phyloP scores from a whole-genome alignment of 1,284 basidiomycete genomes.

The Calocybe gambosa region DNA sequence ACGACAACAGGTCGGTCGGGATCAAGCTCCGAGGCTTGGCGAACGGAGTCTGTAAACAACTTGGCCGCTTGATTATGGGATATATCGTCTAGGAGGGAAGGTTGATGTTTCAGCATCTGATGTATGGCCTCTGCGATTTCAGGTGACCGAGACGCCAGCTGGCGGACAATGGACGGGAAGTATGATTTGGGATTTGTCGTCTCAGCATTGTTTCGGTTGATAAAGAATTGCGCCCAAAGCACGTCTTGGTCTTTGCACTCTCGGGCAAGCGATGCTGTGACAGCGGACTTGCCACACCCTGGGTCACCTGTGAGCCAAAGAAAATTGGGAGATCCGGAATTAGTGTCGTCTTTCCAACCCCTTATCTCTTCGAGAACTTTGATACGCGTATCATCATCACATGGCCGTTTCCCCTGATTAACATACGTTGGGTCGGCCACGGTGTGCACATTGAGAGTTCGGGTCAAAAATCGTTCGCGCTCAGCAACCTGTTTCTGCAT shows the following conservation, averaged over 20 bases:
- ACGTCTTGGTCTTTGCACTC: slow-evolving; percentile 8
- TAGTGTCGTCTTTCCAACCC: slow-evolving; percentile 6
- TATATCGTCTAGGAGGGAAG: slow-evolving; percentile 9
- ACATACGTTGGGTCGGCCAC: slow-evolving; percentile 6
- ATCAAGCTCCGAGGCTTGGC: slow-evolving; percentile 4
- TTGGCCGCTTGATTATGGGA: slow-evolving; percentile 9
- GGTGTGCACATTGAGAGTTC: neutral
- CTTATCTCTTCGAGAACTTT: slow-evolving; percentile 8
- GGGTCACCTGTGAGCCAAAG: slow-evolving; percentile 15
- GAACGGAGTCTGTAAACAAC: slow-evolving; percentile 10
- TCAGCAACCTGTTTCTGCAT: slow-evolving; percentile 7
- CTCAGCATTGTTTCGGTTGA: slow-evolving; percentile 12
- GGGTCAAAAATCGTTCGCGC: neutral
- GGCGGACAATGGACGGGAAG: slow-evolving; percentile 9
- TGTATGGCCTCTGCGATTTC: slow-evolving; percentile 3
- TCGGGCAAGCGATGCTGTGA: slow-evolving; percentile 11
- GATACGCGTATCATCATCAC: slow-evolving; percentile 9
- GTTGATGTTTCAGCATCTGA: neutral
- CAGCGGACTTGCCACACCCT: slow-evolving; percentile 15
- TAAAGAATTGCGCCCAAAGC: slow-evolving; percentile 14
- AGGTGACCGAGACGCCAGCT: neutral
- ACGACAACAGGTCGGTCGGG: slow-evolving; percentile 7
- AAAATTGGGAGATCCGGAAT: neutral
- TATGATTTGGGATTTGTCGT: slow-evolving; percentile 10
- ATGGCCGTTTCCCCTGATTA: slow-evolving; percentile 10